Base-by-base conservation (phyloP, 140 eudicot species). In the Stevia rebaudiana region DNA sequence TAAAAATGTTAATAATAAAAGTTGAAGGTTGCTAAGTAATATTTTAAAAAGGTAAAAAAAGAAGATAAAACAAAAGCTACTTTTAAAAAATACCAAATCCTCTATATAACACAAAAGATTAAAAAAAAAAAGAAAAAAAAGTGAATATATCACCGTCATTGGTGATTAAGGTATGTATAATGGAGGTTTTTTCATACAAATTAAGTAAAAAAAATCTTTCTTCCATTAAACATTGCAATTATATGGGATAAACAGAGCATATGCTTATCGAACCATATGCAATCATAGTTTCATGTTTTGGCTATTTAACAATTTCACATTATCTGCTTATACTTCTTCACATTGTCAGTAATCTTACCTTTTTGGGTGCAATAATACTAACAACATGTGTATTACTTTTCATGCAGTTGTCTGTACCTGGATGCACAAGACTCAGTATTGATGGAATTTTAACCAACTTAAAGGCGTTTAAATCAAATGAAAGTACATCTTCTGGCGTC, bases 381-480 rank as follows among this genome's bases (percentile, higher is more conserved):
- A 71, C 70, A 36, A 35, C 17, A 11, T 12, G 19, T 54, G 10
- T 54, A 19, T 17, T 52, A 46, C 19, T 59, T 51, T 59, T 56
- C 12, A 16, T 82, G 77, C 81, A 90, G 96, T 75, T 92, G 17
- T 83, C 75, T 61, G 84, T 94, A 70, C 90, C 95, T 55, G 97
- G 95, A 54, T 94, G 99, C 36, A 83, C 94, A 67, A 67, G 84
- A 70, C 74, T 94, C 17, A 81, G 82, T 49, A 83, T 83, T 23
- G 90, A 88, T 48, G 85, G 97, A 10, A 71, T 88, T 4, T 35
- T 94, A 43, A 80, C 50, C 47, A 77, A 41, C 59, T 36, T 94
- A 56, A 94, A 74, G 78, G 52, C 66, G 13, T 73, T 81, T 33
- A 81, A 88, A 54, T 52, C 65, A 41, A 46, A 39, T 31, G 65